Conservation (phyloP, 768 basidiomycete genomes). For the Asterophora parasitica region DNA sequence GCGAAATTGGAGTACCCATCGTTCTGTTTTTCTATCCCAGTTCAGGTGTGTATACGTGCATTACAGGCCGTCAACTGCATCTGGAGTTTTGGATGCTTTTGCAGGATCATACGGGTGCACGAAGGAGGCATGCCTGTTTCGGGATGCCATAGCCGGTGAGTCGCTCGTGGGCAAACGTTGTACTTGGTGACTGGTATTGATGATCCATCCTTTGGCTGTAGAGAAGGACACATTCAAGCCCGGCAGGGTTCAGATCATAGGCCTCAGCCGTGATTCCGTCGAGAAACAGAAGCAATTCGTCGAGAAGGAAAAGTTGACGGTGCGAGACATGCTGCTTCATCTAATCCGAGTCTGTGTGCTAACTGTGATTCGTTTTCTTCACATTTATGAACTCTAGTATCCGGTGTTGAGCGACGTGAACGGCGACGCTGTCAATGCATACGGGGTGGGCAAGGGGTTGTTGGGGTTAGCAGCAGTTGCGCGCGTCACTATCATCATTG, state of each 20-base stretch:
- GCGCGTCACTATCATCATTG: conserved; percentile 75
- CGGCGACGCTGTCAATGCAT: conserved; percentile 58
- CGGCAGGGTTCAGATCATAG: conserved; percentile 62
- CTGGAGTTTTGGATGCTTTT: too few relatives aligned
- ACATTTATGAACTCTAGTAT: conserved; percentile 41
- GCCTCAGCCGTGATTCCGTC: conserved; percentile 69
- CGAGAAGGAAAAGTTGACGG: conserved; percentile 62
- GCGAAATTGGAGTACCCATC: conserved; percentile 51
- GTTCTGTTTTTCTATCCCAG: conserved; percentile 79
- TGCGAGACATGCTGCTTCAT: conserved; percentile 23
- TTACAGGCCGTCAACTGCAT: too few relatives aligned
- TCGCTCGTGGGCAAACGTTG: not conserved
- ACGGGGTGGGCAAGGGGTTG: conserved; percentile 60
- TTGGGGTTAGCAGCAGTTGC: conserved; percentile 57
- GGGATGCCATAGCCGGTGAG: conserved; percentile 69
- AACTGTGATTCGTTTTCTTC: too few relatives aligned
- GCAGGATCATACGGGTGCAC: conserved; percentile 75
- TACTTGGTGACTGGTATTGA: too few relatives aligned
- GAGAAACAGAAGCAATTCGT: conserved; percentile 72
- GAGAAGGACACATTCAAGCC: conserved; percentile 64
- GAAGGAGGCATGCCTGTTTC: conserved; percentile 76
- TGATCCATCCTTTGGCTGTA: conserved; percentile 18
- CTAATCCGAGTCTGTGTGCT: too few relatives aligned
- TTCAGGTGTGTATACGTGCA: conserved; percentile 53
- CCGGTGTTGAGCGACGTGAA: conserved; percentile 72